These are phyloP conservation scores for Calonectria pauciramosa DNA, from an alignment of 2,329 filamentous ascomycete species.

Conservation along the genomic window DNA sequence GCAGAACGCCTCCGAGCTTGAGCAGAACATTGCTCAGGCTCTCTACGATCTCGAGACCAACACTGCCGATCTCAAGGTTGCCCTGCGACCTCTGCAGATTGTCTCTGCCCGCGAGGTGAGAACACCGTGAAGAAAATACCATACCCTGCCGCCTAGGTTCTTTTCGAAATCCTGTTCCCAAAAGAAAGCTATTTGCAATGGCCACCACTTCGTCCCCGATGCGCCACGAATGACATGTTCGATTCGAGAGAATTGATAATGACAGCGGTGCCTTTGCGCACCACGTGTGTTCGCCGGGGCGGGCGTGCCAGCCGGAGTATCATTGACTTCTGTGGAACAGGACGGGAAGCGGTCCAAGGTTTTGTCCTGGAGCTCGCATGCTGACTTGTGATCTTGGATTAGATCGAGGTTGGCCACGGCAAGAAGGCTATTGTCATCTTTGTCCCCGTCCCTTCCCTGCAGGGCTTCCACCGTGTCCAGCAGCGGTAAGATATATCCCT, in stretches of 20 bases:
- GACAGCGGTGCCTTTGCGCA: constrained; percentile 26
- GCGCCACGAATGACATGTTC: constrained; percentile 39
- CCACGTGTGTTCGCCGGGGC: constrained; percentile 41
- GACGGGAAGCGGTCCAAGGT: constrained; percentile 83
- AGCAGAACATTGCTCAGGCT: constrained; percentile 96
- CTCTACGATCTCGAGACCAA: constrained; percentile 99
- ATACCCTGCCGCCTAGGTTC: constrained; percentile 33
- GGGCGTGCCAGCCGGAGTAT: constrained; percentile 52
- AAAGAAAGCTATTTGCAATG: constrained; percentile 50
- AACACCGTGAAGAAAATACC: constrained; percentile 53
- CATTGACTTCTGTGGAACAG: constrained; percentile 71
- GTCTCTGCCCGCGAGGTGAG: constrained; percentile 99
- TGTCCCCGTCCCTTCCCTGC: constrained; percentile 99
- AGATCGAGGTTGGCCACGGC: constrained; percentile 99
- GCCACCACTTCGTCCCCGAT: constrained; percentile 47
- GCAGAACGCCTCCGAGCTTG: constrained; percentile 96
- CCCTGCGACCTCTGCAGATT: constrained; percentile 98
- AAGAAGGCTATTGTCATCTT: constrained; percentile 99
- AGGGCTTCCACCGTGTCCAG: constrained; percentile 99
- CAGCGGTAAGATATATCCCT: constrained; percentile 82
- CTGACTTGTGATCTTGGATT: constrained; percentile 76
- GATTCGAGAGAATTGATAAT: constrained; percentile 39
- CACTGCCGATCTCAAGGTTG: constrained; percentile 96
- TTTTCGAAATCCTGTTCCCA: constrained; percentile 61
- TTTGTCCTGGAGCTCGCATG: constrained; percentile 81